Conservation (phyloP, 768 basidiomycete species). For the Wakefieldia striispora region DNA sequence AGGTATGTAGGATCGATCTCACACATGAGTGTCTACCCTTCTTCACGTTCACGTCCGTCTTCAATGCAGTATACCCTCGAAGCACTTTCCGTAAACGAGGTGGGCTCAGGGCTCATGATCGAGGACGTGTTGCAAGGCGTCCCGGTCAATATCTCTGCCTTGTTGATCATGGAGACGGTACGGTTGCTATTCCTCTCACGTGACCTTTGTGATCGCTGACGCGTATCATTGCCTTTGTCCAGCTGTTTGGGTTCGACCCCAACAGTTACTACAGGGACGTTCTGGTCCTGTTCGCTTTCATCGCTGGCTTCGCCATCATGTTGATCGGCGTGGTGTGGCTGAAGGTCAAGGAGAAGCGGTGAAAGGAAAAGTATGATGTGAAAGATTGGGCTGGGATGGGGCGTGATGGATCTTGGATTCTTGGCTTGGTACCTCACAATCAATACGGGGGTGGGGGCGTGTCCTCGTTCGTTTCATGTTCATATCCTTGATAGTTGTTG, state of each 20-base stretch:
- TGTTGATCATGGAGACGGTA: slow-evolving; percentile 82
- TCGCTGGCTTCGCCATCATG: slow-evolving; percentile 70
- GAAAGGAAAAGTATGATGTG: no score
- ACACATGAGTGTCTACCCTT: neutral
- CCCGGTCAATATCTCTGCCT: slow-evolving; percentile 75
- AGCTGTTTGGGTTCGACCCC: slow-evolving; percentile 85
- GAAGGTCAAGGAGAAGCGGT: slow-evolving; percentile 75
- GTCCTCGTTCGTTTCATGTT: no score
- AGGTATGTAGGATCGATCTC: slow-evolving; percentile 34
- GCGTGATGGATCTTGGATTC: no score
- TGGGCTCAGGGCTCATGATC: slow-evolving; percentile 85
- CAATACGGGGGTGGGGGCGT: no score
- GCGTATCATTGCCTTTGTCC: neutral
- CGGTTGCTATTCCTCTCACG: slow-evolving; percentile 22
- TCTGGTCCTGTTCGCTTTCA: slow-evolving; percentile 81
- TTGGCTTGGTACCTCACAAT: no score
- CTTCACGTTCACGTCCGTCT: neutral
- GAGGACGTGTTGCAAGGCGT: slow-evolving; percentile 77
- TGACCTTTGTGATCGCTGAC: neutral
- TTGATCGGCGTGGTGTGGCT: slow-evolving; percentile 80
- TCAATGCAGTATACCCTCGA: slow-evolving; percentile 57
- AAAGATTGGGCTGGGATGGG: no score
- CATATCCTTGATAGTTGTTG: no score
- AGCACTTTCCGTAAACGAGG: slow-evolving; percentile 89
- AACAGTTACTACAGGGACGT: slow-evolving; percentile 90